phyloP scores from a whole-genome alignment of 805 yeast genomes.

The Yamadazyma akitaensis region DNA sequence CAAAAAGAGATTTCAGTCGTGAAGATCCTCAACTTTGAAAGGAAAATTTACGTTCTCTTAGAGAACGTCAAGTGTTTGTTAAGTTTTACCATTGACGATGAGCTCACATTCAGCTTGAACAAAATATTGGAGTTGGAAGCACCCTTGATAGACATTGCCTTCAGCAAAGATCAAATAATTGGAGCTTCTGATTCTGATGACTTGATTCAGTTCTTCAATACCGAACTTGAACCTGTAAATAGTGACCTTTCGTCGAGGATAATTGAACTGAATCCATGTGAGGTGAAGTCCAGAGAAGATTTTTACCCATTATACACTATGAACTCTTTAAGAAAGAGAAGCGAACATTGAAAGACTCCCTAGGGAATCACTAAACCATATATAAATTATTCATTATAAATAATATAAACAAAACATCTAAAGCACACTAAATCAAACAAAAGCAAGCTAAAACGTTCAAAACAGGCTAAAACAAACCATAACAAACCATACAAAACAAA shows the following conservation, averaged over 20 bases:
- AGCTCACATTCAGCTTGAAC: conserved; percentile 22
- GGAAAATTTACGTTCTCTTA: conserved; percentile 37
- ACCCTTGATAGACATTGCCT: conserved; percentile 28
- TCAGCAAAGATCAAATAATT: conserved; percentile 19
- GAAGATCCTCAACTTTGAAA: conserved; percentile 18
- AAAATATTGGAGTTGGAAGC: conserved; percentile 25
- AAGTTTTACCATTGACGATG: conserved; percentile 28
- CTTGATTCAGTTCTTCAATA: conserved; percentile 20
- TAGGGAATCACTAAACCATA: neutral
- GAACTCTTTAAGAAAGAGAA: conserved; percentile 55
- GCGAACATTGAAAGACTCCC: conserved; percentile 47
- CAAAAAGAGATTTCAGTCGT: conserved; percentile 51
- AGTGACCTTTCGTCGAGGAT: conserved; percentile 10
- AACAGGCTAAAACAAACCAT: neutral
- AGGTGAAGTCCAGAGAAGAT: conserved; percentile 33
- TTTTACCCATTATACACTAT: conserved; percentile 49
- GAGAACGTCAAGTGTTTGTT: conserved; percentile 51
- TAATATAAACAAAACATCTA: no score
- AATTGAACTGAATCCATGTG: conserved; percentile 25
- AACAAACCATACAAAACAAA: neutral
- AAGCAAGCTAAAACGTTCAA: no score
- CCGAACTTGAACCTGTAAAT: neutral
- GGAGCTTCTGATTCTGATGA: conserved; percentile 29
- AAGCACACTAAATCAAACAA: no score
- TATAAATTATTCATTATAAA: no score